Conservation (phyloP, 139 green algal genomes). For the Chlorella sorokiniana region DNA sequence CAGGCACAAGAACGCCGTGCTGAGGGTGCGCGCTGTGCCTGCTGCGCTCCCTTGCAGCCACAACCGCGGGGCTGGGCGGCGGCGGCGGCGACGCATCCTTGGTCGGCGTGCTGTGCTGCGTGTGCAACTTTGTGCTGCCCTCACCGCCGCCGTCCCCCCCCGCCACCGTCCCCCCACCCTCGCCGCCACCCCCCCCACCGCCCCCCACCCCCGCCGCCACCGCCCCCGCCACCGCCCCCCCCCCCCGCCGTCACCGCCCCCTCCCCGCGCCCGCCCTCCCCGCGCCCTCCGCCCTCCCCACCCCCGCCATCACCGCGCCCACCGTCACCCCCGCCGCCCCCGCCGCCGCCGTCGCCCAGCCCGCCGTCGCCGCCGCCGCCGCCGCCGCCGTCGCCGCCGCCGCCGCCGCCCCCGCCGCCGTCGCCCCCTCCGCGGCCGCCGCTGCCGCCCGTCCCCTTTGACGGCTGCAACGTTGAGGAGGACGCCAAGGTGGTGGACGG, state of each 20-base stretch:
- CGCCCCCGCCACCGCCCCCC: background rate
- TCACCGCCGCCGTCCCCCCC: background rate
- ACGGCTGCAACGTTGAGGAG: background rate
- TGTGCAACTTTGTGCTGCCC: conserved; percentile 9
- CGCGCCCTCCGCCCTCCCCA: background rate
- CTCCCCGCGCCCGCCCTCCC: background rate
- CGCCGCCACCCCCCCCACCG: background rate
- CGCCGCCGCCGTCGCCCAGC: background rate
- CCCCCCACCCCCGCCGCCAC: background rate
- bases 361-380: background rate
- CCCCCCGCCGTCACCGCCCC: background rate
- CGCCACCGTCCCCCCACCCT: background rate
- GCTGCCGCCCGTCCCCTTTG: background rate
- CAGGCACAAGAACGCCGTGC: no score
- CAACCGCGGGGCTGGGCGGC: background rate
- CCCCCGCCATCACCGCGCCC: background rate
- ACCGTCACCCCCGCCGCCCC: background rate
- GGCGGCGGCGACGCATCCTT: background rate
- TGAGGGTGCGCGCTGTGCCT: no score
- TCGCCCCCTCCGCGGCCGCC: background rate
- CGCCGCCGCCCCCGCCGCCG: background rate
- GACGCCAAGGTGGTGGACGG: background rate
- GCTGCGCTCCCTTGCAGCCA: background rate
- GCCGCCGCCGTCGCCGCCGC: background rate
- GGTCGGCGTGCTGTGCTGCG: conserved; percentile 17